These are phyloP conservation scores for Eimeria mitis DNA, from an alignment of 169 alveolate species.

Conservation along the genomic window DNA sequence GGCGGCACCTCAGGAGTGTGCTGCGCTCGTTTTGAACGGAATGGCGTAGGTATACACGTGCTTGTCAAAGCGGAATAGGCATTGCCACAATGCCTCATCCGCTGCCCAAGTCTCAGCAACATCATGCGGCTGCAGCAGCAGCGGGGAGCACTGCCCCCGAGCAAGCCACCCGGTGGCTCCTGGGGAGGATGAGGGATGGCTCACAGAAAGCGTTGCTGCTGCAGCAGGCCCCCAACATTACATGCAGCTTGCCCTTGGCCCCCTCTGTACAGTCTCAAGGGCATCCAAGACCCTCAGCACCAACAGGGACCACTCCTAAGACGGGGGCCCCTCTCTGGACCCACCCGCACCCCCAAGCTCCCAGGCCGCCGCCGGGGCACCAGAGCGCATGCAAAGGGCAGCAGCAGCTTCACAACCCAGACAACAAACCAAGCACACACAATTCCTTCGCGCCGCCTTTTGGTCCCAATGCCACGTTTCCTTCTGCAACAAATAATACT, in stretches of 20 bases:
- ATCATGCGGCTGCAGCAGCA: constrained; percentile 13
- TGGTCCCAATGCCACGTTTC: not conserved
- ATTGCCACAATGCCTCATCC: not conserved
- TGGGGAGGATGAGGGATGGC: constrained; percentile 46
- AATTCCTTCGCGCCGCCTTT: not conserved
- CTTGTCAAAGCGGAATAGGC: not conserved
- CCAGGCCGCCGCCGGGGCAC: not conserved
- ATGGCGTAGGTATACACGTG: not conserved
- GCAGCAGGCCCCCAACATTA: constrained; percentile 22
- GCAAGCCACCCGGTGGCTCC: constrained; percentile 51
- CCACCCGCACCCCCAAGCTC: not conserved
- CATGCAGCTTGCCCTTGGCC: not conserved
- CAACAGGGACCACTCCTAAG: not conserved
- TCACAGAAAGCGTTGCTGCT: constrained; percentile 35
- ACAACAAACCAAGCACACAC: not conserved
- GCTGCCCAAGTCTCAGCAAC: constrained; percentile 14
- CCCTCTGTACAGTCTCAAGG: not conserved
- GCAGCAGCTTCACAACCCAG: not conserved
- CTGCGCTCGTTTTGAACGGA: not conserved
- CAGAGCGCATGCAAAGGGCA: not conserved
- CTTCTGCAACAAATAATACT: not conserved
- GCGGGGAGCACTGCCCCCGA: not conserved
- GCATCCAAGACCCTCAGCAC: not conserved
- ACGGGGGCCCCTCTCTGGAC: not conserved
- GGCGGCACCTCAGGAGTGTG: not conserved